Base-by-base conservation (phyloP, 495 filamentous ascomycete genomes). In the Aspergillus leporis region DNA sequence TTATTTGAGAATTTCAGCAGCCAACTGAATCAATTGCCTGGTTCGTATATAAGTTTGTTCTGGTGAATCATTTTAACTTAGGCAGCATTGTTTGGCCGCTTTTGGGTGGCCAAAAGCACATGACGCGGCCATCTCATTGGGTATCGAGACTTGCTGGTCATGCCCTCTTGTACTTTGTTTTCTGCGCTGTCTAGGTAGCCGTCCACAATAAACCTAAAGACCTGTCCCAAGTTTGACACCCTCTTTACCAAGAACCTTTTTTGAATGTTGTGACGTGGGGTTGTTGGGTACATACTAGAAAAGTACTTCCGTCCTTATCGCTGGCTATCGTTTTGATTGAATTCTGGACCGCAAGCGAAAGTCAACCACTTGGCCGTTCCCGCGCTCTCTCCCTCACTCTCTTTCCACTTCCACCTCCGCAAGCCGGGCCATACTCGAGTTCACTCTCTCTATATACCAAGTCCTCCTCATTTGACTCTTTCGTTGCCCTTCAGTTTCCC, bases 81-180 rank as follows among this genome's bases (percentile, higher is more conserved):
- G 59, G 54, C 54, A 61, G 59, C 59, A 61, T 58, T 55, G 53
- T 56, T 34, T 49, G 43, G 40, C 38, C 31, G 38, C 31, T 50
- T 52, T 61, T 53, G 59, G 53, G 59, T 61, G 59, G 59, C 59
- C 53, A 61, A 52, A 61, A 51, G 36, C 59, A 56, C 59, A 61
- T 61, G 59, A 57, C 59, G 54, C 59, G 59, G 45, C 59, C 54
- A 5, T 40, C 19, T 36, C 14, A 36, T 53, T 34, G 28, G 51
- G 51, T 53, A 51, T 40, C 10, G 36, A 4, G 25, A 28, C 25
- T n/a, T 14, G 13, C 32, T 10, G 32, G 16, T 16, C 38, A 18
- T 41, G 38, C 13, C 38, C 38, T 41, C 16, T 41, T 4, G 34
- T 2, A 10, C 34, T 36, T 14, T 36, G 34, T 36, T 36, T 36